Conservation (phyloP, 2,329 filamentous ascomycete genomes). For the Drechslerella dactyloides region DNA sequence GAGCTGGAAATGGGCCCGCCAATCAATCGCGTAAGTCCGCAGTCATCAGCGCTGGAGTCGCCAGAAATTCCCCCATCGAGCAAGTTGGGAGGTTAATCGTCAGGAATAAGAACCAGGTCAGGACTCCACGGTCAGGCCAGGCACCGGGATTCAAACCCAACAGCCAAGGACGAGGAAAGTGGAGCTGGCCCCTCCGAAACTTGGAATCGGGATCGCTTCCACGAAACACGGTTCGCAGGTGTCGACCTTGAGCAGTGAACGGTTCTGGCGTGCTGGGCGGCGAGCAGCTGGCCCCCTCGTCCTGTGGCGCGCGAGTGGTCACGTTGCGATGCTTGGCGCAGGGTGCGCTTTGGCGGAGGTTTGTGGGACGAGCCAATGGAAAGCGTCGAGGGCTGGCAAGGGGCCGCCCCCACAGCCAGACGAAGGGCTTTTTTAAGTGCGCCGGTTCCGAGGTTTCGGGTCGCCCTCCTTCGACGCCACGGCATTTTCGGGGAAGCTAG, state of each 20-base stretch:
- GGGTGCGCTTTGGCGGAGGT: conserved; percentile 30
- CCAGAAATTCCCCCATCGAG: conserved; percentile 35
- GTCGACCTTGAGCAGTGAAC: neutral
- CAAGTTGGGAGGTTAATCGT: conserved; percentile 20
- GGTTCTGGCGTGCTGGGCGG: neutral
- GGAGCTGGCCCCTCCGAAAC: conserved; percentile 27
- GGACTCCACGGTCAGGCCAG: too few relatives aligned
- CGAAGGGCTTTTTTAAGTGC: conserved; percentile 1
- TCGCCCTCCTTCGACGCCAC: conserved; percentile 50
- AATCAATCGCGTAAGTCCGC: conserved; percentile 15
- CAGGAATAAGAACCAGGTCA: too few relatives aligned
- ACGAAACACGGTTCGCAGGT: conserved; percentile 36
- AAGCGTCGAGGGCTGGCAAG: neutral
- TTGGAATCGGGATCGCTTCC: conserved; percentile 50
- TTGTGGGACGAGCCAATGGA: conserved; percentile 29
- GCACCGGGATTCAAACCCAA: conserved; percentile 5
- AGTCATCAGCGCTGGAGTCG: conserved; percentile 6
- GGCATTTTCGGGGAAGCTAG: conserved; percentile 51
- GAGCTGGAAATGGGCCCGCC: conserved; percentile 6
- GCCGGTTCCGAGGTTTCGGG: conserved; percentile 51
- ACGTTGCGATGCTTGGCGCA: conserved; percentile 42
- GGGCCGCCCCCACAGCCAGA: neutral
- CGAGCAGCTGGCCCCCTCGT: conserved; percentile 28
- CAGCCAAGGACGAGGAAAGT: conserved; percentile 18
- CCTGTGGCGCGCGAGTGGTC: conserved; percentile 45